Evolutionary conservation across 2,329 filamentous ascomycete species (phyloP), one percentile per base, ranked within the genome.

Genomic region (Ciborinia camelliae): DNA sequence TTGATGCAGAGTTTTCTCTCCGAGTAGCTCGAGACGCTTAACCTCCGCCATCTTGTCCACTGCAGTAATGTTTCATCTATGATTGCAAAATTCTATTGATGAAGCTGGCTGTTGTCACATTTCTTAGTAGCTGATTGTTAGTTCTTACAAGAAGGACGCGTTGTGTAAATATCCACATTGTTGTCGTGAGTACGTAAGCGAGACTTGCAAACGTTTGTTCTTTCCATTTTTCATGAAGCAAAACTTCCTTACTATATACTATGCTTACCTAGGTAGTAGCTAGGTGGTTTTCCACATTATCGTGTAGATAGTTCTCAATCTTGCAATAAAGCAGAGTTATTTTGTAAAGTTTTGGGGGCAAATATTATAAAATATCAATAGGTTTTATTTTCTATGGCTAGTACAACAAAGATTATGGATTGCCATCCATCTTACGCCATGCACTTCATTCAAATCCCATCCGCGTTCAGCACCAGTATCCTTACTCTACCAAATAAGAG

Each of bases 401-500:
- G 30, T 61, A 62, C 47, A 67, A 62, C 41, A 66, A 65, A 64
- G 67, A 48, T 57, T 35, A 63, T 53, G 62, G 53, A 62, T 61
- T 45, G 47, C 61, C 59, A 65, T 66, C 66, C 63, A 43, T 66
- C 65, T 54, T 60, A 60, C 67, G 72, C 70, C 71, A 72, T 70
- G 68, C 68, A 69, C 70, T 61, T 62, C 62, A 32, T 48, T 59
- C 51, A 66, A 68, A 67, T 62, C 54, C 57, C 54, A 52, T 18
- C 47, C 59, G 58, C 59, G 71, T 73, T 73, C 71, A 60, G 45
- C 71, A 54, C 67, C 51, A 63, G 47, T 50, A 54, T 39, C 12
- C 77, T 77, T 87, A 94, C 78, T 91, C 89, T 74, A 96, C 88
- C 68, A 87, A 74, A 77, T 91, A 96, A 69, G 85, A 86, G 70